Percentiles rank a stretch among this genome's conserved stretches.
Conservation (phyloP, 192 early-diverging fungal genomes). For the Rhizoclosmatium globosum region DNA sequence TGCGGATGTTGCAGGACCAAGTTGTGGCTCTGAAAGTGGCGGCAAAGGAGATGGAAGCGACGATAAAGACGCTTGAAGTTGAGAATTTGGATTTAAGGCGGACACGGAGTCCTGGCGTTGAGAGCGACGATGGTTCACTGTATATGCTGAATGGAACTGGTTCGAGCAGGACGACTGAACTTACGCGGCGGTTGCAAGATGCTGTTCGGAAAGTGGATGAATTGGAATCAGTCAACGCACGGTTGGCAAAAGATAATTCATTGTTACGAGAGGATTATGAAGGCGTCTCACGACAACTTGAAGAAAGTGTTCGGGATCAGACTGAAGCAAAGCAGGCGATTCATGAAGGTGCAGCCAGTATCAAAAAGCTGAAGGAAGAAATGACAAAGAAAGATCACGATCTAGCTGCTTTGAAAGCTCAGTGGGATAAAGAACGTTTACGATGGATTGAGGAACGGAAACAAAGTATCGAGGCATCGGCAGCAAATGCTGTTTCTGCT, state of each 20-base stretch:
- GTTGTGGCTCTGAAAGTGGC: neutral
- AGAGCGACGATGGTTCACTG: neutral
- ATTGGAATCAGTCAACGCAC: neutral
- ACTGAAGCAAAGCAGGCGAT: neutral
- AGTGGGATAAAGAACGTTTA: constrained; percentile 3
- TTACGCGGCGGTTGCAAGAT: neutral
- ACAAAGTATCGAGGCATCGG: neutral
- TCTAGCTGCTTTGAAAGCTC: neutral
- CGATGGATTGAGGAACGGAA: constrained; percentile 8
- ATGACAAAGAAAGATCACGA: neutral
- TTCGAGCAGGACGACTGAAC: neutral
- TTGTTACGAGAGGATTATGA: neutral
- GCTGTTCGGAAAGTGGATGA: neutral
- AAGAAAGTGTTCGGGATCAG: neutral
- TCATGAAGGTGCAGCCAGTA: neutral
- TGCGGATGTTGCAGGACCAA: neutral
- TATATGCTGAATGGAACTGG: neutral
- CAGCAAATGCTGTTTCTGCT: neutral
- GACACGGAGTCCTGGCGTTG: neutral
- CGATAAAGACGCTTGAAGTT: neutral
- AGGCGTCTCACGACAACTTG: neutral
- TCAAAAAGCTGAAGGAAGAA: neutral
- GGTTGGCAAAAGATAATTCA: neutral
- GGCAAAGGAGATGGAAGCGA: neutral
- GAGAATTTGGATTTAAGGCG: neutral